Base-by-base conservation (phyloP, 2,329 filamentous ascomycete species). In the Bipolaris cookei region DNA sequence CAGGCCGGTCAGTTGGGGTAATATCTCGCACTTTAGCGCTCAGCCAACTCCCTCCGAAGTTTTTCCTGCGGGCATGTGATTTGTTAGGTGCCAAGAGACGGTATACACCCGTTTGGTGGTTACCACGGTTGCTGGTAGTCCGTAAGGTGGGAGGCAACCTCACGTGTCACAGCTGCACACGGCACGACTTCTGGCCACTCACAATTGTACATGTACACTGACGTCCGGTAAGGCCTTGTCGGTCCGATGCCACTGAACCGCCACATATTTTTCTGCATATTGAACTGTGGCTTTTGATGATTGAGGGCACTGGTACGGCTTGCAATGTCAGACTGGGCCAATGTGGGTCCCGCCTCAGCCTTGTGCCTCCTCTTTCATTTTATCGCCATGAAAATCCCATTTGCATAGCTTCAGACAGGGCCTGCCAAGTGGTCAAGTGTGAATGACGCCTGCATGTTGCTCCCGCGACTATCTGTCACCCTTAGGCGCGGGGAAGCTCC, bases 1-100 rank as follows among this genome's bases (percentile, higher is more conserved):
- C 13, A 42, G 41, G 23, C 34, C 39, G 34, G 23, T 51, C 39
- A 35, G 18, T 61, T 56, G 41, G 59, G 64, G 65, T 54, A 66
- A 61, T 56, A 61, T 23, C 58, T 69, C 65, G 67, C 67, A 67
- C 14, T 68, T 66, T 65, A 62, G 58, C 61, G 59, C 46, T 47
- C 47, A 28, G 8, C 37, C 23, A 37, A 42, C 42, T 18, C 10
- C 32, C 42, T 28, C 42, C 23, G 6, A 30, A 5, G 10, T 32
- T 32, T 44, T 44, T 10, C 14, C 14, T 11, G n/a, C 8, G 14
- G 14, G n/a, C 41, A 28, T 43, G 42, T 30, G 23, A 44, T 18
- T 18, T 7, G 11, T 3, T 20, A 1, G n/a, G 14, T n/a, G 21
- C 14, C 25, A 30, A 13, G 3, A 14, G 21, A 13, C 21, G 28